Evolutionary conservation across 257 asterid genomes (phyloP).

Genomic region (Rhazya stricta): DNA sequence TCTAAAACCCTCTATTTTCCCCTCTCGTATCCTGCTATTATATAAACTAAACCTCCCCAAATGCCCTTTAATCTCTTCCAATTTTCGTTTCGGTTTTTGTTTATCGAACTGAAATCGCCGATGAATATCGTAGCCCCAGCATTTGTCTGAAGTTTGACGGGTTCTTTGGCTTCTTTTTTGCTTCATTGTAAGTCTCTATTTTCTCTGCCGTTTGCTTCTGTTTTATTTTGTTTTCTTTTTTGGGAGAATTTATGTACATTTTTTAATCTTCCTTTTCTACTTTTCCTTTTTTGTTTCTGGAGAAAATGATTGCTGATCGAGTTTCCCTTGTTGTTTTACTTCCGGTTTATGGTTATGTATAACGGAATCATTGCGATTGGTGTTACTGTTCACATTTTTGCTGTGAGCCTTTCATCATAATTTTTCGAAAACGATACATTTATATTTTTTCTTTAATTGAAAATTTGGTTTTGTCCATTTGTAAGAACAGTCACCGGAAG

Average conservation of each 20-base stretch:
- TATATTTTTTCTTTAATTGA: not conserved
- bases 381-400: conserved; percentile 4
- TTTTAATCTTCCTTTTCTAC: not conserved
- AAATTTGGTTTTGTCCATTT: not conserved
- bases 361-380: not conserved
- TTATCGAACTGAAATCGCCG: not conserved
- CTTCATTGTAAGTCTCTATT: conserved; percentile 4
- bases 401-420: not conserved
- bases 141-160: not conserved
- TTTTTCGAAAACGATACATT: not conserved
- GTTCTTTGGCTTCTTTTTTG: not conserved
- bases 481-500: not conserved
- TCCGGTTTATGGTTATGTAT: not conserved
- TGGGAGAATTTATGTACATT: conserved; percentile 4
- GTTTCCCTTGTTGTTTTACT: not conserved
- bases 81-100: not conserved
- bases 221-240: not conserved
- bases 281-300: not conserved
- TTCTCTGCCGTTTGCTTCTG: not conserved
- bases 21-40: not conserved
- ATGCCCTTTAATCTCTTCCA: not conserved
- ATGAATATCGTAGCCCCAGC: not conserved
- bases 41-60: not conserved
- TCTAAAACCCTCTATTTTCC: conserved; percentile 23
- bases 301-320: not conserved